Evolutionary conservation across 2,329 filamentous ascomycete genomes (phyloP), one percentile per base, ranked within the genome.

Genomic region (Stagonosporopsis tanaceti): DNA sequence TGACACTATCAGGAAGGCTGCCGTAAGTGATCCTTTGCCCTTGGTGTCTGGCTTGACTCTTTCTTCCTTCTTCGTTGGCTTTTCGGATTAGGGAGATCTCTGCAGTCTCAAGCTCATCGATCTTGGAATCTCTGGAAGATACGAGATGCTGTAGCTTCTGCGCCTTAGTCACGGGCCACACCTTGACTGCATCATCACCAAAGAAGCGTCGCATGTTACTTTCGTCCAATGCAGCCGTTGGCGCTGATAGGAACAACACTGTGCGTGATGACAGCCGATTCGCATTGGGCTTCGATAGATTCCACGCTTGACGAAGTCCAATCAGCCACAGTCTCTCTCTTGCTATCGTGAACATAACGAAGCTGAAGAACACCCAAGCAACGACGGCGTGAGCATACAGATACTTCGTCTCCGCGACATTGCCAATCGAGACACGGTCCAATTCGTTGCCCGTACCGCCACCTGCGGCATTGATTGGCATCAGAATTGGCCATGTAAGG

Each of bases 241-340:
- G 94, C 1, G 97, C 92, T 2, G 91, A 90, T 2, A 92, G 90
- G 76, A 97, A 93, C 12, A 99, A 86, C 1, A 98, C 90, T 1
- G 93, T 97, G 51, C 92, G 88, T 2, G 93, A 94, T 2, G 94
- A 97, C 42, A 97, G 87, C 55, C 93, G 90, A 69, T 89, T 89
- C 50, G 92, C 85, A 74, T 96, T 96, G 45, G 91, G 82, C 11
- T 93, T 92, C 11, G 92, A 93, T 53, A 96, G 85, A 38, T 96
- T 86, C 78, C 96, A 97, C 0, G 94, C 94, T 78, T 98, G 94
- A 62, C 93, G 90, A 48, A 98, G 79, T 70, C 96, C 96, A 80
- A 97, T 90, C 77, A 92, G 96, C 83, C 89, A 97, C 67, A 98
- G 90, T 72, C 87, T 89, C 77, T 98, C 94, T 56, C 94, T 86